Evolutionary conservation across 495 filamentous ascomycete genomes (phyloP).

Genomic region (Aspergillus wentii): DNA sequence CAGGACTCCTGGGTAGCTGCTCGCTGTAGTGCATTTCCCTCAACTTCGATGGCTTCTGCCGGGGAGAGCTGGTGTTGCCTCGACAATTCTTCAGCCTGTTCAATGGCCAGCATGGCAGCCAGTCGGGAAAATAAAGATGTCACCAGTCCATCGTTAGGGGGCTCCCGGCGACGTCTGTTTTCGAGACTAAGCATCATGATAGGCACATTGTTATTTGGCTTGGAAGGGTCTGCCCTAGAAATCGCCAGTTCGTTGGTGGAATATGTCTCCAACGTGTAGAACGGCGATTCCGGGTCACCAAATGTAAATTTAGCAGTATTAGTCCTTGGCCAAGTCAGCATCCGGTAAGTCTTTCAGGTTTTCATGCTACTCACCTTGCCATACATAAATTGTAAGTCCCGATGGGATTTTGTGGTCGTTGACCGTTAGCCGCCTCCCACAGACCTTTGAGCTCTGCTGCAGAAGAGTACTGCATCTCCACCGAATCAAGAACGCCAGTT

Average conservation of each 20-base stretch:
- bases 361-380: constrained; percentile 28
- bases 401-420: constrained; percentile 31
- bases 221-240: constrained; percentile 33
- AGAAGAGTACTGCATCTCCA: constrained; percentile 35
- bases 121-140: constrained; percentile 66
- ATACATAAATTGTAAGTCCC: constrained; percentile 41
- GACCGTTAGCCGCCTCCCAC: constrained; percentile 54
- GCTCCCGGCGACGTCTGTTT: constrained; percentile 48
- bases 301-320: constrained; percentile 34
- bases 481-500: constrained; percentile 26
- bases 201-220: constrained; percentile 30
- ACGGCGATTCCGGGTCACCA: constrained; percentile 34
- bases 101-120: constrained; percentile 65
- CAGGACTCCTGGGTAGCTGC: constrained; percentile 69
- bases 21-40: constrained; percentile 53
- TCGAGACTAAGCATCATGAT: constrained; percentile 60
- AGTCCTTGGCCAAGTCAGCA: constrained; percentile 23
- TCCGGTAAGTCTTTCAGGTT: too few relatives aligned
- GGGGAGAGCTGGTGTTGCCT: constrained; percentile 34
- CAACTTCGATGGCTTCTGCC: constrained; percentile 40
- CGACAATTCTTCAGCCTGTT: constrained; percentile 48
- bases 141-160: constrained; percentile 64
- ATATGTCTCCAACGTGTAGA: constrained; percentile 42
- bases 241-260: constrained; percentile 35
- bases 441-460: constrained; percentile 40